Evolutionary conservation across 1,284 basidiomycete genomes (phyloP), one percentile per base, ranked within the genome.

Genomic region (Rhodotorula sp.): DNA sequence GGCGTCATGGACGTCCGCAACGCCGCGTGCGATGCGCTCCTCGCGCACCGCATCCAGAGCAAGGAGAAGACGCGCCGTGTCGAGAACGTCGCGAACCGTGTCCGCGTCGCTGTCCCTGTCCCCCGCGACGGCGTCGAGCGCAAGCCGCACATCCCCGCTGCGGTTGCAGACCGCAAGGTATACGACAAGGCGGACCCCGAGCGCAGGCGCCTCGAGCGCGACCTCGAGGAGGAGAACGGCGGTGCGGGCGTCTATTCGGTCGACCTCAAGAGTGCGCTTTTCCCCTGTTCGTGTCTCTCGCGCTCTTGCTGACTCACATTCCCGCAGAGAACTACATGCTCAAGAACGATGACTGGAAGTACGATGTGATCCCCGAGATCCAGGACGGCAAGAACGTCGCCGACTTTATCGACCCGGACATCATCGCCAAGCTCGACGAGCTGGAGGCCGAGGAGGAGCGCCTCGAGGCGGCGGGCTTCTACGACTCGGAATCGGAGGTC

Each of bases 361-460:
- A 90, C 84, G 96, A 99, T 81, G 87, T 88, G 77, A 91, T 99
- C 36, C 97, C 96, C 39, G 97, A 99, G 83, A 91, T 99, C 80
- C 89, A 93, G 88, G 88, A 98, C 77, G 97, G 96, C 83, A 98
- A 98, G 88, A 99, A 99, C 84, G 85, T 99, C 68, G 95, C 95
- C 53, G 96, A 99, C 86, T 99, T 99, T 79, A 91, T 99, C 83
- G 97, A 99, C 82, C 91, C 94, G n/a, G 97, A 99, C 80, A 99
- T 99, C 77, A 88, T 89, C 54, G 94, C 95, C 83, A 95, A 93
- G 83, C 89, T 99, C 70, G 96, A 98, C 81, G 96, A 94, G 19
- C 88, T 99, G 66, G 97, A 99, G 84, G 88, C 91, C 51, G 96
- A 99, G 81, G 96, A 99, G 83, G 96, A 97, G 83, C 88, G 88